These are phyloP conservation scores for Citrullus amarus DNA, from an alignment of 306 rosid genomes.

Conservation along the genomic window DNA sequence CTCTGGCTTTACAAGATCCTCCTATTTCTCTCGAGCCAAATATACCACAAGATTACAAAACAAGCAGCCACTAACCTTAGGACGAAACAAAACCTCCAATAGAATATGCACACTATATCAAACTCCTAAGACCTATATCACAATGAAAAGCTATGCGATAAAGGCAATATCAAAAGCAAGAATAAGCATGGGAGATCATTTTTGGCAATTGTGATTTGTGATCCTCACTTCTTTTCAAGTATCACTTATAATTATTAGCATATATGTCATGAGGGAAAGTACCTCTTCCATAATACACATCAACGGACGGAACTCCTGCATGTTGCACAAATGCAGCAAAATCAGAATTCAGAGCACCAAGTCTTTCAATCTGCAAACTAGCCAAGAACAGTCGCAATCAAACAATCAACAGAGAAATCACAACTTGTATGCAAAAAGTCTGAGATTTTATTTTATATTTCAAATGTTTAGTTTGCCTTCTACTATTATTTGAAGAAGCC, in stretches of 20 bases:
- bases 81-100: not conserved
- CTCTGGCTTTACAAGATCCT: not conserved
- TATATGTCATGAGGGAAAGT: constrained; percentile 4
- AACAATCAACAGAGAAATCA: constrained; percentile 9
- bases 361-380: constrained; percentile 64
- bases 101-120: not conserved
- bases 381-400: constrained; percentile 16
- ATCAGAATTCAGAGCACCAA: constrained; percentile 69
- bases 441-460: not conserved
- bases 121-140: not conserved
- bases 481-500: not conserved
- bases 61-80: not conserved
- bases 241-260: not conserved
- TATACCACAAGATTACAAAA: not conserved
- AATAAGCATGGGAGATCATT: not conserved
- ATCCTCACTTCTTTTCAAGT: not conserved
- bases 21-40: not conserved
- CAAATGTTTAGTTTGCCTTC: not conserved
- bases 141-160: not conserved
- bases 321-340: constrained; percentile 87
- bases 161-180: not conserved
- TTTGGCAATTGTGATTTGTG: not conserved
- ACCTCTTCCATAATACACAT: constrained; percentile 85
- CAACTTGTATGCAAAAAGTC: not conserved
- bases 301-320: constrained; percentile 85